A percentile compares a stretch with the other conserved stretches of the same genome.
Conservation (phyloP, 495 filamentous ascomycete species). For the Sporormia fimetaria region DNA sequence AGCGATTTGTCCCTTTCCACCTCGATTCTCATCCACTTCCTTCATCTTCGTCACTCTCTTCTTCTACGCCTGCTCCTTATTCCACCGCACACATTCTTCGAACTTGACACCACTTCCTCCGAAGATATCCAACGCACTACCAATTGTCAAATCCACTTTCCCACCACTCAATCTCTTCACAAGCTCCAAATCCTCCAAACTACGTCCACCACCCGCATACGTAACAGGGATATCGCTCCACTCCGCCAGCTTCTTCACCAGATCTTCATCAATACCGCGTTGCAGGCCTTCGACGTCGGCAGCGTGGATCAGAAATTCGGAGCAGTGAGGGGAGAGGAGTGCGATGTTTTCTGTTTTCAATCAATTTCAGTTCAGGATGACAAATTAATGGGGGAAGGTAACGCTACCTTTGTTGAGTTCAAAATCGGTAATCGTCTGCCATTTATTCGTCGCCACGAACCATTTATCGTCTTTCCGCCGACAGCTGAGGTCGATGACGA, state of each 20-base stretch:
- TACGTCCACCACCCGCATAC: conserved; percentile 87
- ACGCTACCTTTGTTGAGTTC: conserved; percentile 68
- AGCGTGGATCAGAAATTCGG: conserved; percentile 95
- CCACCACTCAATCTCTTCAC: conserved; percentile 68
- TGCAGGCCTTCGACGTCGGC: conserved; percentile 96
- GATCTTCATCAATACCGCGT: conserved; percentile 71
- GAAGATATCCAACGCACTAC: conserved; percentile 91
- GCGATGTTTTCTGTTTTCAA: conserved; percentile 56
- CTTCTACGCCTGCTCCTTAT: conserved; percentile 32
- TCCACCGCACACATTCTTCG: conserved; percentile 83
- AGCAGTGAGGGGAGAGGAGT: conserved; percentile 75
- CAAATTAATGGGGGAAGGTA: conserved; percentile 16
- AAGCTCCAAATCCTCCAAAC: conserved; percentile 62
- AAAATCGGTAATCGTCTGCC: conserved; percentile 95
- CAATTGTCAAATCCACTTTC: conserved; percentile 87
- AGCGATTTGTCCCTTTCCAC: too few relatives aligned
- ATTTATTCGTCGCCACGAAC: conserved; percentile 96
- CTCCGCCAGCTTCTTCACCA: conserved; percentile 62
- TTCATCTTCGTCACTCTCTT: too few relatives aligned
- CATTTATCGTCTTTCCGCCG: conserved; percentile 59
- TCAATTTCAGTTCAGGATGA: conserved; percentile 1
- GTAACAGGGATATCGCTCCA: conserved; percentile 91
- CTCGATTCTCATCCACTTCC: too few relatives aligned
- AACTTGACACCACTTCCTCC: conserved; percentile 77
- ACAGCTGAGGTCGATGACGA: conserved; percentile 93